Percentiles rank a stretch among this genome's conserved stretches.
Conservation (phyloP, 169 alveolate species). For the Besnoitia besnoiti region DNA sequence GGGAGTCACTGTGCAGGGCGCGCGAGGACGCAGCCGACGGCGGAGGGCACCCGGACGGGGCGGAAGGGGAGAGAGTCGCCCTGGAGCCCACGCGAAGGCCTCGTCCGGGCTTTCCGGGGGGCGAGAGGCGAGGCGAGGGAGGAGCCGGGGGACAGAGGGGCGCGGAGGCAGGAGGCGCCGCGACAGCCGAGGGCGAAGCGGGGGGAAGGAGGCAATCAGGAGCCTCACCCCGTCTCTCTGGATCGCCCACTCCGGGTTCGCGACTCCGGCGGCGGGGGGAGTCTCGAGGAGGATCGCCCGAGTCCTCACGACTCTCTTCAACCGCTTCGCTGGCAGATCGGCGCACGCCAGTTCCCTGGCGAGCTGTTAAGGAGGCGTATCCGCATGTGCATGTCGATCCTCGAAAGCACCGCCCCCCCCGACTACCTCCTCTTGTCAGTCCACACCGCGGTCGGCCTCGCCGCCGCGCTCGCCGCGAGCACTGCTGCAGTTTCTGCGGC, state of each 20-base stretch:
- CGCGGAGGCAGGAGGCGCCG: neutral
- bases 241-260: neutral
- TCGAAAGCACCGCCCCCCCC: neutral
- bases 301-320: neutral
- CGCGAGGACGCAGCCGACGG: neutral
- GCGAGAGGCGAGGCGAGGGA: no score
- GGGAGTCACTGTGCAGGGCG: neutral
- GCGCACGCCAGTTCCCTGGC: neutral
- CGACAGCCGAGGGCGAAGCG: neutral
- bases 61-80: neutral
- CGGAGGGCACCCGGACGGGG: neutral
- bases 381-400: neutral
- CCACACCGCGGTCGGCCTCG: neutral
- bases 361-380: neutral
- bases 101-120: no score
- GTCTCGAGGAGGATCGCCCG: neutral
- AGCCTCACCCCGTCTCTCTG: neutral
- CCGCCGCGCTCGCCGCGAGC: conserved; percentile 1
- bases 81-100: no score
- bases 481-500: neutral
- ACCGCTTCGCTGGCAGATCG: neutral
- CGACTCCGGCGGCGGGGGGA: neutral
- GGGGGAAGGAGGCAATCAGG: neutral
- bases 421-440: neutral
- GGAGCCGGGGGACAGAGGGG: neutral